These are phyloP conservation scores for Babesia ovata DNA, from an alignment of 169 alveolate genomes.

Conservation along the genomic window DNA sequence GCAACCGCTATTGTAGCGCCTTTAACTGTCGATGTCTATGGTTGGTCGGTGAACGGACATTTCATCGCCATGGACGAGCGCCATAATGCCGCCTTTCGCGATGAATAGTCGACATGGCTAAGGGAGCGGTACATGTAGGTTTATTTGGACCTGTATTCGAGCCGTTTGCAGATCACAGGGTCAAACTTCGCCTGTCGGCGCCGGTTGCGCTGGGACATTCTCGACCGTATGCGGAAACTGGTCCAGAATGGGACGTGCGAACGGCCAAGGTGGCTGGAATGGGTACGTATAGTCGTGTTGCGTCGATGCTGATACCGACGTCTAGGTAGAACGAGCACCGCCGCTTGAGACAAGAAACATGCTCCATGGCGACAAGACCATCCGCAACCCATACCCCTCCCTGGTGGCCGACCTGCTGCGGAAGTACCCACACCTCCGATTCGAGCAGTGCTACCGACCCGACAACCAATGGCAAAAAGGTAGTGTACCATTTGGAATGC, in stretches of 20 bases:
- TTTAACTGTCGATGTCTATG: too few species aligned
- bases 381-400: slow-evolving; percentile 73
- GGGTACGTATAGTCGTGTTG: slow-evolving; percentile 45
- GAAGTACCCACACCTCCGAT: slow-evolving; percentile 84
- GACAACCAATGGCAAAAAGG: slow-evolving; percentile 83
- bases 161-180: slow-evolving; percentile 54
- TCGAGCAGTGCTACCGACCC: slow-evolving; percentile 80
- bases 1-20: too few species aligned
- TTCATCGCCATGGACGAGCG: too few species aligned
- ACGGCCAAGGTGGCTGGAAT: slow-evolving; percentile 79
- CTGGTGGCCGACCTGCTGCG: slow-evolving; percentile 67
- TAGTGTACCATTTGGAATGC: slow-evolving; percentile 29
- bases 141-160: too few species aligned
- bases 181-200: slow-evolving; percentile 73
- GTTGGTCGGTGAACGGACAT: too few species aligned
- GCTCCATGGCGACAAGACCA: slow-evolving; percentile 67
- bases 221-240: slow-evolving; percentile 78
- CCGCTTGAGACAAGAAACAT: slow-evolving; percentile 78
- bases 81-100: too few species aligned
- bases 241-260: slow-evolving; percentile 76
- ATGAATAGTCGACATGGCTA: slow-evolving; percentile 38
- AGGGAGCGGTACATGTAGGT: slow-evolving; percentile 72
- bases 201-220: slow-evolving; percentile 76
- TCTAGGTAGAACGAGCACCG: slow-evolving; percentile 76
- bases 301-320: background rate